A percentile compares a stretch with the other conserved stretches of the same genome.
phyloP scores from a whole-genome alignment of 129 eudicot genomes.

The Logfia minima region DNA sequence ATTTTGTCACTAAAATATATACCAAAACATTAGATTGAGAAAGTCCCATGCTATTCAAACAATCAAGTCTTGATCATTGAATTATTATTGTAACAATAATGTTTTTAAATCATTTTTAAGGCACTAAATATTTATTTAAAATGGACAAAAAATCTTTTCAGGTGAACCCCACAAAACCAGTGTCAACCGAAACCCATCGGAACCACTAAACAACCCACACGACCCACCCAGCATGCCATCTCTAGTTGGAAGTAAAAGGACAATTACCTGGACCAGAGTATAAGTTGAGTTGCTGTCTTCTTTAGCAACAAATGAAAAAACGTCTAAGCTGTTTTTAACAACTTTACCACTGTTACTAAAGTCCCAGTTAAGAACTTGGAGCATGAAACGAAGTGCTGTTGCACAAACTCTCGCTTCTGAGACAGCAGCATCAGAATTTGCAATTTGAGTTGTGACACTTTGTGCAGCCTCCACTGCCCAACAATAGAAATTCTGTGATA shows the following conservation, averaged over 20 bases:
- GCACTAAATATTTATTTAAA: not conserved
- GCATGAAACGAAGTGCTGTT: constrained; percentile 83
- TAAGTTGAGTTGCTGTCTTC: constrained; percentile 57
- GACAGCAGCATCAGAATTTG: constrained; percentile 58
- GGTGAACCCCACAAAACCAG: not conserved
- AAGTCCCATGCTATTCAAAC: not conserved
- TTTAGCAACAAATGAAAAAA: constrained; percentile 53
- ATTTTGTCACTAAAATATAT: constrained; percentile 8
- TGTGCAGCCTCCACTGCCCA: constrained; percentile 94
- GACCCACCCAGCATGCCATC: not conserved
- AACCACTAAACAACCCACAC: not conserved
- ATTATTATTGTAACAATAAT: not conserved
- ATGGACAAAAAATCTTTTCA: not conserved
- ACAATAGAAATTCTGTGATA: constrained; percentile 67
- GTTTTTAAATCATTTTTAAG: not conserved
- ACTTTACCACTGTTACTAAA: constrained; percentile 51
- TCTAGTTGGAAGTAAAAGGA: constrained; percentile 14
- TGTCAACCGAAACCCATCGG: not conserved
- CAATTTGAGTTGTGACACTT: constrained; percentile 61
- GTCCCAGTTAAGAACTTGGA: constrained; percentile 89
- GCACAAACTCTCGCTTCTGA: constrained; percentile 89
- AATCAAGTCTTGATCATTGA: not conserved
- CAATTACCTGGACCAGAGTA: constrained; percentile 67
- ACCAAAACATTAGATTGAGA: not conserved
- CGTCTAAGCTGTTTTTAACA: constrained; percentile 58